Conservation (phyloP, 2,329 filamentous ascomycete species). For the Aspergillus melleus region DNA sequence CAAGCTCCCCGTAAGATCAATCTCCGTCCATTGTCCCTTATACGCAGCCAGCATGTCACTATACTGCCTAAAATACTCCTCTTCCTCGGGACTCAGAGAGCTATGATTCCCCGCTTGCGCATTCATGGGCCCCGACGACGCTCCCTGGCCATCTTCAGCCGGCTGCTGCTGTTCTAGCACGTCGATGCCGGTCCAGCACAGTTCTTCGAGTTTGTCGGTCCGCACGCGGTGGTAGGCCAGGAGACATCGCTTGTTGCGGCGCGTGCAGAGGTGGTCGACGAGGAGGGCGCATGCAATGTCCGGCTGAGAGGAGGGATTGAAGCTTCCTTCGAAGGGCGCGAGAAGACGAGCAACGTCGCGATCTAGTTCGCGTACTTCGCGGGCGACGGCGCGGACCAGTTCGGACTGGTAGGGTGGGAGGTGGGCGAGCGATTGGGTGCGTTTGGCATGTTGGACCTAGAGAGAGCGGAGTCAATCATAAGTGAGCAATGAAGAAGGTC, state of each 20-base stretch:
- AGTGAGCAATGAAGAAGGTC: background rate
- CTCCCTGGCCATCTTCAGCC: constrained; percentile 40
- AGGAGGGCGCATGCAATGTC: constrained; percentile 84
- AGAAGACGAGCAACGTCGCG: constrained; percentile 78
- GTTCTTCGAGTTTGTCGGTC: constrained; percentile 86
- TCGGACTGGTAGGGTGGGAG: constrained; percentile 92
- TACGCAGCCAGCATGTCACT: constrained; percentile 90
- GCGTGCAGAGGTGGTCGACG: constrained; percentile 92
- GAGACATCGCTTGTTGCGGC: constrained; percentile 91
- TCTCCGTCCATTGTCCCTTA: constrained; percentile 97
- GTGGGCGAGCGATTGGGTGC: constrained; percentile 80
- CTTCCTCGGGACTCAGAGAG: constrained; percentile 90
- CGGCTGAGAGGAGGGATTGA: constrained; percentile 80
- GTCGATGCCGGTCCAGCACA: constrained; percentile 89
- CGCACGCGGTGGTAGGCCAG: constrained; percentile 91
- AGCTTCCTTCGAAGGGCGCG: constrained; percentile 78
- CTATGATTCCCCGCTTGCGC: constrained; percentile 56
- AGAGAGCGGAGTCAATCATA: background rate
- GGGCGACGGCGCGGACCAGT: constrained; percentile 79
- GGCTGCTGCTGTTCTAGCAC: constrained; percentile 67
- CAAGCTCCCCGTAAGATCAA: constrained; percentile 90
- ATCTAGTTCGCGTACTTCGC: constrained; percentile 91
- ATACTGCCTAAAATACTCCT: constrained; percentile 92
- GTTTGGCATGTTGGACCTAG: constrained; percentile 92
- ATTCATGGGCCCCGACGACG: constrained; percentile 35